These are phyloP conservation scores for Colletotrichum cereale DNA, from an alignment of 2,329 filamentous ascomycete species.

Conservation along the genomic window DNA sequence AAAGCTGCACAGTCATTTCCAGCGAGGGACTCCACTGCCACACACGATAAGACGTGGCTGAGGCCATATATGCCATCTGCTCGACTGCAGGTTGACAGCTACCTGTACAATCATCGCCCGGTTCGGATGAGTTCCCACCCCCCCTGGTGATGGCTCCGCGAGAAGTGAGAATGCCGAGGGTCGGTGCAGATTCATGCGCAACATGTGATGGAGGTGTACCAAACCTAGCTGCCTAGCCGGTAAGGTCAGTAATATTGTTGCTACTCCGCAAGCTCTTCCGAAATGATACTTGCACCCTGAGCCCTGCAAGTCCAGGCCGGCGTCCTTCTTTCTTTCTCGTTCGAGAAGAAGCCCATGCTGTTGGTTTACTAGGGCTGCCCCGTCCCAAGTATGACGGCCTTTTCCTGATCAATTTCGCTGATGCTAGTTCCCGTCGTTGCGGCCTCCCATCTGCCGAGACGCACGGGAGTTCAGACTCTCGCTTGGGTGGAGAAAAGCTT, in stretches of 20 bases:
- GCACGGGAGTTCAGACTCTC: not conserved
- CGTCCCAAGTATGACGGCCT: not conserved
- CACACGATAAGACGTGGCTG: not conserved
- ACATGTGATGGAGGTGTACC: conserved; percentile 7
- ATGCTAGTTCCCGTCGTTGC: no score
- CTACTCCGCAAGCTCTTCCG: not conserved
- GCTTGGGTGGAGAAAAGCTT: not conserved
- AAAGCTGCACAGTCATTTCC: not conserved
- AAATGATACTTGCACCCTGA: not conserved
- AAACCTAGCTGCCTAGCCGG: not conserved
- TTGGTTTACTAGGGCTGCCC: not conserved
- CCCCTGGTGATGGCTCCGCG: not conserved
- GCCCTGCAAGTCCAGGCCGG: not conserved
- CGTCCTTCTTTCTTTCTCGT: not conserved
- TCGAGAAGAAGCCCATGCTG: not conserved
- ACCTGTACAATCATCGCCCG: not conserved
- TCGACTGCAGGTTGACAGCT: conserved; percentile 4
- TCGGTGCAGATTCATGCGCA: not conserved
- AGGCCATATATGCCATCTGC: not conserved
- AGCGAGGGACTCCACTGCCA: not conserved
- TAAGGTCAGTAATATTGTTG: not conserved
- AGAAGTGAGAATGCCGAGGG: not conserved
- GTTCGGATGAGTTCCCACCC: conserved; percentile 3
- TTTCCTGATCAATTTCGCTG: not conserved
- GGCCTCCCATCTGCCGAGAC: not conserved